A percentile compares a stretch with the other conserved stretches of the same genome.
phyloP scores from a whole-genome alignment of 768 basidiomycete species.

The Boletellus ananas region DNA sequence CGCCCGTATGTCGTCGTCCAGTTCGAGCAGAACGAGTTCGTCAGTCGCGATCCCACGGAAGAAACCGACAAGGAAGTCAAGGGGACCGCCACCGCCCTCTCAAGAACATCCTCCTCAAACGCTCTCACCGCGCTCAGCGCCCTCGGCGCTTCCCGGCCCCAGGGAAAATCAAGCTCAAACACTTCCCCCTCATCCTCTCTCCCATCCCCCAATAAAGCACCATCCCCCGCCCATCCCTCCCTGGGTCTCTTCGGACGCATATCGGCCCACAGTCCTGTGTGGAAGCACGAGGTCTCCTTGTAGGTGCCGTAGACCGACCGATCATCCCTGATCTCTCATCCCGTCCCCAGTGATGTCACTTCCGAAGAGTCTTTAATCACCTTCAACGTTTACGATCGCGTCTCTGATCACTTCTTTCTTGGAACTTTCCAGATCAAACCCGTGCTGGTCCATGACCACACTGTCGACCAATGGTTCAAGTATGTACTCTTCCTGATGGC shows the following conservation, averaged over 20 bases:
- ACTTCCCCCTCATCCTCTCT: constrained; percentile 43
- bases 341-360: constrained; percentile 78
- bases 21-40: constrained; percentile 99
- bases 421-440: constrained; percentile 92
- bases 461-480: constrained; percentile 97
- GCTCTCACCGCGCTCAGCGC: constrained; percentile 67
- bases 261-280: constrained; percentile 86
- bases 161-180: constrained; percentile 40
- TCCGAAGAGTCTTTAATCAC: constrained; percentile 79
- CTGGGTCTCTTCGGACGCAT: constrained; percentile 59
- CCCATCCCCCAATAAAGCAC: constrained; percentile 37
- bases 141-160: constrained; percentile 47
- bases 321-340: constrained; percentile 17
- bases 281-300: constrained; percentile 99
- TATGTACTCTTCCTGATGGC: constrained; percentile 41
- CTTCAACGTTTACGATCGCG: constrained; percentile 89
- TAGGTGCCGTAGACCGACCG: constrained; percentile 42
- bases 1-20: constrained; percentile 94
- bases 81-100: constrained; percentile 61
- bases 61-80: constrained; percentile 88
- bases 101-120: constrained; percentile 55
- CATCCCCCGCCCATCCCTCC: constrained; percentile 25
- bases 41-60: constrained; percentile 83
- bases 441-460: constrained; percentile 85
- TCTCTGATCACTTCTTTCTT: constrained; percentile 81